Percentiles rank a stretch among this genome's conserved stretches.
These are phyloP conservation scores for Globisporangium uncinulatum DNA, from an alignment of 352 stramenopile species.

Conservation along the genomic window DNA sequence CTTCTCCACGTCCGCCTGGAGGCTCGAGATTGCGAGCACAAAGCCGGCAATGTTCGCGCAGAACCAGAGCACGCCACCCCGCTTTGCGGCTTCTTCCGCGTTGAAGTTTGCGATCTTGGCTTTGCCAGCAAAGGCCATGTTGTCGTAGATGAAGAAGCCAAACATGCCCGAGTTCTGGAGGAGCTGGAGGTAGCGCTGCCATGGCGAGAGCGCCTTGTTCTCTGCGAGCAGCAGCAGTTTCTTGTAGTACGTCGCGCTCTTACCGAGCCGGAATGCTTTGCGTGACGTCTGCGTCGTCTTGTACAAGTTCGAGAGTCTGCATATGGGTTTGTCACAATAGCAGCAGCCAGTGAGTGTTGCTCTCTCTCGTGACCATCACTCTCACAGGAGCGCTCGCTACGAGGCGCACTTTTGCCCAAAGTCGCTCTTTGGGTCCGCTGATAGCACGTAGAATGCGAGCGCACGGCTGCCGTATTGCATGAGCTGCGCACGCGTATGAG, in stretches of 20 bases:
- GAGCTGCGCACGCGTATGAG: constrained; percentile 21
- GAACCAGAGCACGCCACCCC: constrained; percentile 80
- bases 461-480: constrained; percentile 83
- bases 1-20: constrained; percentile 76
- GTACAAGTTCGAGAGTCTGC: constrained; percentile 60
- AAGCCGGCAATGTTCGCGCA: constrained; percentile 80
- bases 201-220: constrained; percentile 36
- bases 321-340: background rate
- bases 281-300: constrained; percentile 77
- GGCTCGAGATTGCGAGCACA: constrained; percentile 54
- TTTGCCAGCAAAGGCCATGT: constrained; percentile 80
- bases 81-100: constrained; percentile 51
- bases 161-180: constrained; percentile 81
- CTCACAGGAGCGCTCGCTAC: too few relatives aligned
- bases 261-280: constrained; percentile 83
- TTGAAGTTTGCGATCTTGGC: constrained; percentile 67
- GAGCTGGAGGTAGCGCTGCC: constrained; percentile 48
- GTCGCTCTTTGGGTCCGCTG: constrained; percentile 76
- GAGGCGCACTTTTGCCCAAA: constrained; percentile 47
- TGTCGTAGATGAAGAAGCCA: constrained; percentile 86
- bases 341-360: background rate
- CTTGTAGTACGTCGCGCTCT: constrained; percentile 77
- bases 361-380: background rate
- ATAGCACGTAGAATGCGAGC: constrained; percentile 72
- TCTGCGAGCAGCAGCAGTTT: constrained; percentile 51